Evolutionary conservation across 148 eudicot genomes (phyloP).

Genomic region (Chenopodium album): DNA sequence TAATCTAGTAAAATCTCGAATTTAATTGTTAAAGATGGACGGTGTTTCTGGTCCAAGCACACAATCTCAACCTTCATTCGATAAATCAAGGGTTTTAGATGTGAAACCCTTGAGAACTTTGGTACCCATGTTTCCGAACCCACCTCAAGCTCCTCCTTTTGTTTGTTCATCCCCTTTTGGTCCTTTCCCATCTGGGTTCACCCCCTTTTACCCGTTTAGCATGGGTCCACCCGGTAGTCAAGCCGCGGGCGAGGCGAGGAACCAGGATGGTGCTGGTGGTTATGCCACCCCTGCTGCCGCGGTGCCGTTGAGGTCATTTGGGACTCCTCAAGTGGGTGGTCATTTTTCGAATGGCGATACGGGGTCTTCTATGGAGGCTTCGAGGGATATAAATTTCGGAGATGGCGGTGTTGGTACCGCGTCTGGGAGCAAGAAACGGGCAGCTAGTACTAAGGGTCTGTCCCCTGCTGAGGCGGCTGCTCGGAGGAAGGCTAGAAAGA

Average conservation of each 20-base stretch:
- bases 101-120: constrained; percentile 61
- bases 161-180: constrained; percentile 52
- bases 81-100: constrained; percentile 63
- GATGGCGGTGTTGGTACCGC: constrained; percentile 28
- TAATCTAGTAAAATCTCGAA: too few species aligned
- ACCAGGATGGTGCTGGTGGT: constrained; percentile 23
- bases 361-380: constrained; percentile 39
- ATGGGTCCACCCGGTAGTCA: constrained; percentile 24
- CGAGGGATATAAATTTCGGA: constrained; percentile 32
- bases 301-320: constrained; percentile 70
- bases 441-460: neutral
- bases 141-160: constrained; percentile 62
- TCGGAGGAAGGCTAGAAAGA: constrained; percentile 34
- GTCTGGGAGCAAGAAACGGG: constrained; percentile 35
- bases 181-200: constrained; percentile 51
- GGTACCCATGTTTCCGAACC: constrained; percentile 57
- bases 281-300: constrained; percentile 45
- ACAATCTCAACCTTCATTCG: constrained; percentile 35
- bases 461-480: constrained; percentile 5
- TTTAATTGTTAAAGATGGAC: constrained; percentile 28
- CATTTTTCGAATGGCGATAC: constrained; percentile 52
- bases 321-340: constrained; percentile 51
- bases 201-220: constrained; percentile 58
- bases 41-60: constrained; percentile 37
- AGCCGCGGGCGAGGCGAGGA: neutral